A percentile compares a stretch with the other conserved stretches of the same genome.
Conservation (phyloP, 225 moss, liverwort and hornwort species). For the Marchantia polymorpha region DNA sequence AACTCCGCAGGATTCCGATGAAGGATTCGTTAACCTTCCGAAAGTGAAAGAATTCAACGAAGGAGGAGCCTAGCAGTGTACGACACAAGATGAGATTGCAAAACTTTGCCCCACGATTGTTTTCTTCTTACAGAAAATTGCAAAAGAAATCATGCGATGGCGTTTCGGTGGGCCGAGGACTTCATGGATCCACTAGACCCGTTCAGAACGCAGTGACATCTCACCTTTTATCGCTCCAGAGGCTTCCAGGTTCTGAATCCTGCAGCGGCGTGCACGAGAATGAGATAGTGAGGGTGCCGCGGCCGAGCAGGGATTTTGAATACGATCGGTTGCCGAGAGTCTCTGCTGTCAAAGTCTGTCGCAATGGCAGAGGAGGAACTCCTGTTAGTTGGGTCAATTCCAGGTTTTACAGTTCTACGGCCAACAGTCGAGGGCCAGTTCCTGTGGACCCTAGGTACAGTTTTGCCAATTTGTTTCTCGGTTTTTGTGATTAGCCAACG, state of each 20-base stretch:
- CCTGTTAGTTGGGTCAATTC: neutral
- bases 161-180: neutral
- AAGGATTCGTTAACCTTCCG: too few species aligned
- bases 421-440: neutral
- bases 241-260: neutral
- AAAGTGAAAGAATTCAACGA: neutral
- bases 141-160: neutral
- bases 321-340: neutral
- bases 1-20: neutral
- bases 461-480: too few species aligned
- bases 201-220: neutral
- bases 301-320: neutral
- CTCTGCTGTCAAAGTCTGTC: neutral
- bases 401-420: slow-evolving; percentile 12
- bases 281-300: neutral
- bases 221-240: neutral
- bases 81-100: slow-evolving; percentile 6
- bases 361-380: neutral
- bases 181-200: neutral
- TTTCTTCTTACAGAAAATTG: slow-evolving; percentile 7
- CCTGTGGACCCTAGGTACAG: slow-evolving; percentile 9
- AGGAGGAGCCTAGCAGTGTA: neutral
- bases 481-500: neutral
- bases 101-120: neutral
- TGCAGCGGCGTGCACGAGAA: neutral